Evolutionary conservation across 2,329 filamentous ascomycete genomes (phyloP).

Genomic region (Aspergillus calidoustus): DNA sequence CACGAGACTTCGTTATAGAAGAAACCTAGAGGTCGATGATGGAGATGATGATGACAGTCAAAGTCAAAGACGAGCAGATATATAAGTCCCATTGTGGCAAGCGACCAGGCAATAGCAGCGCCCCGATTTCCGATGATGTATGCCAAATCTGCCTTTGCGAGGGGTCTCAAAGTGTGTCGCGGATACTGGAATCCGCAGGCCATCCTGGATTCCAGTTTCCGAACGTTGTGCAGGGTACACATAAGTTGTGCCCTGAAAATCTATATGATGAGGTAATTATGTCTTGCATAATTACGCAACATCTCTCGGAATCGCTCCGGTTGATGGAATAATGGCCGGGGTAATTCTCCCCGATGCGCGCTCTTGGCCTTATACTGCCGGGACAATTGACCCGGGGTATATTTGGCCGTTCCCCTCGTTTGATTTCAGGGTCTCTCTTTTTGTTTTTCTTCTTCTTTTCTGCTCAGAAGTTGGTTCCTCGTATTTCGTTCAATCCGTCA

Average conservation of each 20-base stretch:
- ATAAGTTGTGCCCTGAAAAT: background rate
- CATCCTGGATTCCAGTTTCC: slow-evolving; percentile 33
- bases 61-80: background rate
- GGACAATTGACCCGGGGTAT: slow-evolving; percentile 5
- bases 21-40: background rate
- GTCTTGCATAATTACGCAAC: background rate
- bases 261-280: background rate
- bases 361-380: background rate
- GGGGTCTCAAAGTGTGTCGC: slow-evolving; percentile 8
- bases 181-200: slow-evolving; percentile 40
- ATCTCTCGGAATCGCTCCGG: slow-evolving; percentile 7
- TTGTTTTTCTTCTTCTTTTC: background rate
- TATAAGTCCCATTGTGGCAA: slow-evolving; percentile 12
- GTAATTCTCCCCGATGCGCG: slow-evolving; percentile 9
- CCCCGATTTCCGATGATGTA: slow-evolving; percentile 5
- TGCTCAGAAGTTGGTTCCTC: background rate
- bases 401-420: slow-evolving; percentile 4
- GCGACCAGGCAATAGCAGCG: background rate
- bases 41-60: background rate
- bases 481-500: slow-evolving; percentile 3
- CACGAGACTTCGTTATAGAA: background rate
- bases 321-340: slow-evolving; percentile 14
- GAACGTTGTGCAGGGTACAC: background rate
- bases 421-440: background rate
- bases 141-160: background rate